Evolutionary conservation across 495 filamentous ascomycete species (phyloP).

Genomic region (Penicillium angulare): DNA sequence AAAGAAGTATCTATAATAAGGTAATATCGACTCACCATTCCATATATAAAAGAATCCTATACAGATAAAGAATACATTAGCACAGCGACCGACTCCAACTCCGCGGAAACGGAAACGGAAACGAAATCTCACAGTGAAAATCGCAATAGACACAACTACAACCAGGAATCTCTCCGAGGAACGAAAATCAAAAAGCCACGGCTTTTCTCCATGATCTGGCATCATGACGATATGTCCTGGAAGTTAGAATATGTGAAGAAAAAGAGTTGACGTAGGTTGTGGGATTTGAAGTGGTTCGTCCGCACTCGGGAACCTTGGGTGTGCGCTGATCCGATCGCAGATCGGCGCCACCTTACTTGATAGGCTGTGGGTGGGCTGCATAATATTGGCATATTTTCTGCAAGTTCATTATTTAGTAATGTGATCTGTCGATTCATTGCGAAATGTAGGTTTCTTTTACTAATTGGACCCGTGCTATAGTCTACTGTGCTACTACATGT

Average conservation of each 20-base stretch:
- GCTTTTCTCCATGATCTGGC: background rate
- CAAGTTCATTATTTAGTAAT: background rate
- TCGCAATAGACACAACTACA: constrained; percentile 50
- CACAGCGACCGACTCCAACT: background rate
- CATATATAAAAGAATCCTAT: constrained; percentile 73
- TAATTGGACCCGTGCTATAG: no score
- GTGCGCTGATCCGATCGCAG: background rate
- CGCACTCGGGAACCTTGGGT: background rate
- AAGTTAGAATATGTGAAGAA: background rate
- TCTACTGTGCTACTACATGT: no score
- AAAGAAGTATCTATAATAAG: background rate
- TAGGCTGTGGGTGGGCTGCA: no score
- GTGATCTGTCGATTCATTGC: no score
- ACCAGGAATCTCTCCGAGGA: constrained; percentile 46
- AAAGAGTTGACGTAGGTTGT: no score
- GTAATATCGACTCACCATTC: constrained; percentile 45
- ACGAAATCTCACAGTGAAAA: constrained; percentile 43
- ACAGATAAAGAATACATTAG: background rate
- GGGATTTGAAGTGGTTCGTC: background rate
- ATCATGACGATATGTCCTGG: background rate
- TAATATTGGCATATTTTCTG: background rate
- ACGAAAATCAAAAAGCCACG: constrained; percentile 26
- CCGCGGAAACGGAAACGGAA: background rate
- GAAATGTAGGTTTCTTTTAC: no score
- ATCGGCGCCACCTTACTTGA: background rate